A percentile compares a stretch with the other conserved stretches of the same genome.
Conservation (phyloP, 2,329 filamentous ascomycete genomes). For the Nigrospora oryzae region DNA sequence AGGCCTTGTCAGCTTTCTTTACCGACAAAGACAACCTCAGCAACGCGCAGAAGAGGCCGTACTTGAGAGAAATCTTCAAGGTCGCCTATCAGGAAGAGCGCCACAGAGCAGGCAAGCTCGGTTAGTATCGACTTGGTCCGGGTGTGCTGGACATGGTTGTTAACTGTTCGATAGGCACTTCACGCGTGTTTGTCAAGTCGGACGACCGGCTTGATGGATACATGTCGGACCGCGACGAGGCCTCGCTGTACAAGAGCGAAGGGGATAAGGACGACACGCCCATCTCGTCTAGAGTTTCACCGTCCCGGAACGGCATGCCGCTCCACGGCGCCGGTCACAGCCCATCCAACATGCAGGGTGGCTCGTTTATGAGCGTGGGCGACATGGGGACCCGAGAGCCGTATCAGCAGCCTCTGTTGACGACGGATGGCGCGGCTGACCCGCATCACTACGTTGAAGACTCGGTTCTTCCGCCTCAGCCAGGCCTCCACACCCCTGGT, state of each 20-base stretch:
- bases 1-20: conserved; percentile 51
- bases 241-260: conserved; percentile 30
- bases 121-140: conserved; percentile 25
- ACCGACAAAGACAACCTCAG: conserved; percentile 42
- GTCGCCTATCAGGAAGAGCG: conserved; percentile 49
- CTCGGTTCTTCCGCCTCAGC: conserved; percentile 26
- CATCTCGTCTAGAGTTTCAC: conserved; percentile 24
- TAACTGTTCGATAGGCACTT: conserved; percentile 20
- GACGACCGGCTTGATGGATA: conserved; percentile 43
- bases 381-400: background rate
- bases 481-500: background rate
- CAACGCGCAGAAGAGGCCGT: conserved; percentile 46
- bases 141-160: background rate
- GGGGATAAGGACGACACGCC: conserved; percentile 27
- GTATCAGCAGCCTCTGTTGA: background rate
- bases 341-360: conserved; percentile 20
- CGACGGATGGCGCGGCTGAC: conserved; percentile 14
- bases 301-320: conserved; percentile 26
- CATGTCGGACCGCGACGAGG: conserved; percentile 38
- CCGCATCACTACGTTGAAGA: conserved; percentile 28
- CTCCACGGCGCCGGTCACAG: conserved; percentile 26
- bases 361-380: conserved; percentile 28
- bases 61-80: conserved; percentile 53
- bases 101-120: conserved; percentile 47
- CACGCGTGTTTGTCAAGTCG: conserved; percentile 38